Evolutionary conservation across 352 stramenopile genomes (phyloP).

Genomic region (Globisporangium canariense): DNA sequence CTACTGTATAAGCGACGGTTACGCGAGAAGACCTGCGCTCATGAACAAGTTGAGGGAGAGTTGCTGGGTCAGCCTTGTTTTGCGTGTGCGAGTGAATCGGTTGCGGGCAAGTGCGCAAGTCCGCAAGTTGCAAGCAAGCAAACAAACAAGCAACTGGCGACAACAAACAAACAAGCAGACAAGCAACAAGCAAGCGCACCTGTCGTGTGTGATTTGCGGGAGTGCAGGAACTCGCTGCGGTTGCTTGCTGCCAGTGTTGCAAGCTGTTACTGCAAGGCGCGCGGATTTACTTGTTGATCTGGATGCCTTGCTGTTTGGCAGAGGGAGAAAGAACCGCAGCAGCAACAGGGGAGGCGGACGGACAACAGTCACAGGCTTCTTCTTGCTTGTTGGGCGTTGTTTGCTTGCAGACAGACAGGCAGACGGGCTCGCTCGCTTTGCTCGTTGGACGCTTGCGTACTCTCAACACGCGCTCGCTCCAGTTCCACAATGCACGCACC

Average conservation of each 20-base stretch:
- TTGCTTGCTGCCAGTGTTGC: no score
- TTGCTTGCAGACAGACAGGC: neutral
- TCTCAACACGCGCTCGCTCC: neutral
- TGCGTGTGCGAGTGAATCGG: neutral
- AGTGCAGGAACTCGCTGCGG: neutral
- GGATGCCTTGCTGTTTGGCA: neutral
- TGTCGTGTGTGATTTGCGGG: neutral
- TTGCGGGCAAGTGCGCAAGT: slow-evolving; percentile 3
- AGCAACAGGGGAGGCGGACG: neutral
- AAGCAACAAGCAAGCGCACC: slow-evolving; percentile 7
- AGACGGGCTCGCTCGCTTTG: neutral
- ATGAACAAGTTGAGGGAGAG: neutral
- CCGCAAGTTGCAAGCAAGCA: neutral
- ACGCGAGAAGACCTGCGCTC: neutral
- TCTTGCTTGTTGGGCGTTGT: neutral
- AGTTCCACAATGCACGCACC: slow-evolving; percentile 1
- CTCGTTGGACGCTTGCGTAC: neutral
- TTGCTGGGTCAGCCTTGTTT: neutral
- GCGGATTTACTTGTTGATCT: slow-evolving; percentile 1
- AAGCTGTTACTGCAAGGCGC: no score
- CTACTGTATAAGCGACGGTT: neutral
- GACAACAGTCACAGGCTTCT: neutral
- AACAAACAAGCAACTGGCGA: neutral
- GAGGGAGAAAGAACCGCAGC: neutral
- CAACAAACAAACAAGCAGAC: neutral